Evolutionary conservation across 2,329 filamentous ascomycete species (phyloP).

Genomic region (Madurella mycetomatis): DNA sequence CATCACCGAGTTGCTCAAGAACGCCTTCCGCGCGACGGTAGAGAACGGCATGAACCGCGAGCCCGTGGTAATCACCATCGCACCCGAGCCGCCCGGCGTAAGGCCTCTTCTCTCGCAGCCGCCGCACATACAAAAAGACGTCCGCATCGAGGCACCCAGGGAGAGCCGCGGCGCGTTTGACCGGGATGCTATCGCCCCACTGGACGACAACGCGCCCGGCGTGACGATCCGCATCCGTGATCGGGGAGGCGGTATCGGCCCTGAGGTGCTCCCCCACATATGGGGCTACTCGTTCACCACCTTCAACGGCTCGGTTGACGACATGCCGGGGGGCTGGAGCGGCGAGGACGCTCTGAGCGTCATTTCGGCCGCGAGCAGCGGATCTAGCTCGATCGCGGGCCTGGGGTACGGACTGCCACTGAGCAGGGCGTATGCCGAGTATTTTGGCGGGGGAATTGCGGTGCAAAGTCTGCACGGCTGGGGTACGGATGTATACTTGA

Average conservation of each 20-base stretch:
- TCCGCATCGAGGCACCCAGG: constrained; percentile 35
- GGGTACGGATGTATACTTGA: constrained; percentile 69
- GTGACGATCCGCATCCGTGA: constrained; percentile 95
- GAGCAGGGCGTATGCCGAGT: constrained; percentile 91
- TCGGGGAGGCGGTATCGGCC: constrained; percentile 86
- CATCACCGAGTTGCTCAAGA: constrained; percentile 92
- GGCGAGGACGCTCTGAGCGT: constrained; percentile 67
- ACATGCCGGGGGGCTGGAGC: constrained; percentile 33
- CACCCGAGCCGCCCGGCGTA: constrained; percentile 53
- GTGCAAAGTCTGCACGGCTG: constrained; percentile 96
- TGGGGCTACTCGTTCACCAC: constrained; percentile 99
- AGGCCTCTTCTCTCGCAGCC: neutral
- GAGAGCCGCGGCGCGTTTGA: constrained; percentile 39
- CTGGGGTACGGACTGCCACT: constrained; percentile 89
- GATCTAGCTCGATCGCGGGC: constrained; percentile 81
- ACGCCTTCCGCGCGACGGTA: constrained; percentile 89
- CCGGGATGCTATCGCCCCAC: constrained; percentile 49
- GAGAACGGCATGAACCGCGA: constrained; percentile 76
- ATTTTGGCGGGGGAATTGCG: constrained; percentile 91
- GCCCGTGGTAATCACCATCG: constrained; percentile 88
- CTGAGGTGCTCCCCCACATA: constrained; percentile 77
- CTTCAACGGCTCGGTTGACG: constrained; percentile 62
- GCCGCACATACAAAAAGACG: neutral
- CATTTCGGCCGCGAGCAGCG: constrained; percentile 66
- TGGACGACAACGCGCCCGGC: constrained; percentile 67